phyloP scores from a whole-genome alignment of 306 rosid species.

The Malus sylvestris region DNA sequence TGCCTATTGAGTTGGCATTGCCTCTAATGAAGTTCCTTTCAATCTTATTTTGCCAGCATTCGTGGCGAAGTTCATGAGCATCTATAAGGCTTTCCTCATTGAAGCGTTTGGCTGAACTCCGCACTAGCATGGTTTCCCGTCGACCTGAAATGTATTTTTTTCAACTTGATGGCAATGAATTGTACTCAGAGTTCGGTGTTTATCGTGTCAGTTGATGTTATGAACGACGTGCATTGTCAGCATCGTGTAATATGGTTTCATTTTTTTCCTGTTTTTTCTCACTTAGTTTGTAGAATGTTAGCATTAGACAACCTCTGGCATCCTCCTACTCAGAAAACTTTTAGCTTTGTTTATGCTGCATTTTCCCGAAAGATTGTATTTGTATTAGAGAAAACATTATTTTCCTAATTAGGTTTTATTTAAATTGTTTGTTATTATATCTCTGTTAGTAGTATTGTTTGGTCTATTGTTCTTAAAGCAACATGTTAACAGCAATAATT shows the following conservation, averaged over 20 bases:
- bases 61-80: conserved; percentile 94
- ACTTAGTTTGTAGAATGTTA: not conserved
- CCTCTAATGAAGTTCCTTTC: not conserved
- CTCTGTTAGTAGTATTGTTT: not conserved
- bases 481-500: too few relatives aligned
- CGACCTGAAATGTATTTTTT: not conserved
- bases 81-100: conserved; percentile 75
- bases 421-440: not conserved
- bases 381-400: not conserved
- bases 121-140: not conserved
- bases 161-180: not conserved
- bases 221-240: not conserved
- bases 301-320: not conserved
- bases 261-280: too few relatives aligned
- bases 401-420: not conserved
- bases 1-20: not conserved
- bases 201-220: not conserved
- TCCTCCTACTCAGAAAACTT: not conserved
- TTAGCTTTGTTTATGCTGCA: not conserved
- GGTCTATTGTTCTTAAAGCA: too few relatives aligned
- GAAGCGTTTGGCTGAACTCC: conserved; percentile 63
- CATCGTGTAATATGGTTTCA: too few relatives aligned
- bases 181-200: not conserved
- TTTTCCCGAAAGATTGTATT: not conserved
- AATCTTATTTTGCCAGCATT: conserved; percentile 51